Evolutionary conservation across 2,329 filamentous ascomycete species (phyloP), one percentile per base, ranked within the genome.

Genomic region (Amesomyces nigricolor): DNA sequence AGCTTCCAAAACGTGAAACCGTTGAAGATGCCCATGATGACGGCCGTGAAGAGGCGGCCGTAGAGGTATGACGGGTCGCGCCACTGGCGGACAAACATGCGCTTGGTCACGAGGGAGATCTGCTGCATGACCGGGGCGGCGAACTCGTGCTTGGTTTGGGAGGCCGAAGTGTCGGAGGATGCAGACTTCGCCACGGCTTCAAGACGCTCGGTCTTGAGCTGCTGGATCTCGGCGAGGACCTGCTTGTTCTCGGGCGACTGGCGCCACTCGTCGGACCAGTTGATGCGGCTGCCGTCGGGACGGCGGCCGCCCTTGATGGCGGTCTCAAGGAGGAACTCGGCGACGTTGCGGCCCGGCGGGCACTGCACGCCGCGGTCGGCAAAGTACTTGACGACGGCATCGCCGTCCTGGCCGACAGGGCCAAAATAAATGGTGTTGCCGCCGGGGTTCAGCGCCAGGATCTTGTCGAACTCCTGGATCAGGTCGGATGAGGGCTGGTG

Each of bases 1-100:
- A 87, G 68, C 58, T 82, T 76, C 75, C 78, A 88, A 65, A 89
- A 89, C 0, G 85, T 87, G 64, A 88, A 87, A 13, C 80, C 81
- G 60, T 86, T 87, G 72, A 88, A 88, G 16, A 87, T 74, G 3
- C 81, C 83, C 0, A 80, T 81, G 45, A 83, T 71, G 47, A 86
- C 77, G 51, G 84, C 80, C 1, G 86, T 72, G 67, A 83, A 76
- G 57, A 85, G 77, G 68, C 83, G 85, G 42, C 83, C 82, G 62
- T 82, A 65, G 19, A 76, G 73, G 69, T 89, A 88, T 46, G 83
- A 75, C 0, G 85, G 83, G 1, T 77, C 78, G 10, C 86, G 76
- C 83, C 84, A 88, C 65, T 85, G 86, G 0, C 81, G 74, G 10
- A 81, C 63, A 57, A 86, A 87, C 2, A 78, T 72, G 14, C 86